phyloP scores from a whole-genome alignment of 2,329 filamentous ascomycete species.

The Colletotrichum coccodes region DNA sequence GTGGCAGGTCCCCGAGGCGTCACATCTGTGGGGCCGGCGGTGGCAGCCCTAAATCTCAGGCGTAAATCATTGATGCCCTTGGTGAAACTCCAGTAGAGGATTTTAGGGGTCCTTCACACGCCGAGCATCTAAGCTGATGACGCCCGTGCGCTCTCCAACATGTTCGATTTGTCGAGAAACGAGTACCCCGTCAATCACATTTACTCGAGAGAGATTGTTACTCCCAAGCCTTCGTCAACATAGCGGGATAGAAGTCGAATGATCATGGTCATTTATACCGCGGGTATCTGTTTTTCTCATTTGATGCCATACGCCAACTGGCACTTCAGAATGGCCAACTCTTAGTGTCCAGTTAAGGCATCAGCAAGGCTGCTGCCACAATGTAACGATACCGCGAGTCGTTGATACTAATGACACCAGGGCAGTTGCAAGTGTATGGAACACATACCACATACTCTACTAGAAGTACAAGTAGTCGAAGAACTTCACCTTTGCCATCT shows the following conservation, averaged over 20 bases:
- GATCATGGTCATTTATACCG: background rate
- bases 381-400: too few species aligned
- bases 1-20: conserved; percentile 14
- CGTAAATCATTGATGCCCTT: background rate
- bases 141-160: background rate
- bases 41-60: conserved; percentile 27
- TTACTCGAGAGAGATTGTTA: background rate
- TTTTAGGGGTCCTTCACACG: background rate
- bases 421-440: too few species aligned
- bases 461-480: too few species aligned
- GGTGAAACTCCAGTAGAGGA: background rate
- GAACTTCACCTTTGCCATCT: too few species aligned
- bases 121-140: background rate
- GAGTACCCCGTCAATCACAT: background rate
- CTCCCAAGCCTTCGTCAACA: background rate
- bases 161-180: background rate
- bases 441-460: too few species aligned
- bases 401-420: too few species aligned
- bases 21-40: conserved; percentile 5
- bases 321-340: background rate
- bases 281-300: background rate
- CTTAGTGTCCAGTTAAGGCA: background rate
- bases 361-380: too few species aligned
- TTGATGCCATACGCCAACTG: background rate
- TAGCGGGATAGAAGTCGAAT: background rate